Evolutionary conservation across 768 basidiomycete genomes (phyloP), one percentile per base, ranked within the genome.

Genomic region (Pleurotus djamor): DNA sequence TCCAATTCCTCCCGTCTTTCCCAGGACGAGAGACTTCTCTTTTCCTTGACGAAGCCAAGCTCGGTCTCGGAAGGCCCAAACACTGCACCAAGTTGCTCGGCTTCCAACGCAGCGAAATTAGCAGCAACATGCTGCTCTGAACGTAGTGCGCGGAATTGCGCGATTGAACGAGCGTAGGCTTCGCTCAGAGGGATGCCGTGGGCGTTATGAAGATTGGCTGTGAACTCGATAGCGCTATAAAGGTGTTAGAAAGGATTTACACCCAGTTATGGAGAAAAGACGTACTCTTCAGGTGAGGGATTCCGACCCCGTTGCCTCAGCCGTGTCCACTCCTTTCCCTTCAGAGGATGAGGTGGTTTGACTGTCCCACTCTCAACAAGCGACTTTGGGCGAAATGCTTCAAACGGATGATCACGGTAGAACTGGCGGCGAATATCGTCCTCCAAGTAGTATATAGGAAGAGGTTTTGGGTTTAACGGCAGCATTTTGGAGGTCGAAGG

Each of bases 371-470:
- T 80, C 74, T 99, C 97, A 0, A 92, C 84, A 54, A 99, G 70
- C 9, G 83, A 86, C 7, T 79, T 78, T 1, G 94, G 86, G 45
- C 96, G 81, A 73, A 96, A 91, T 1, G 94, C 89, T 75, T 99
- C 96, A 68, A 97, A 97, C 5, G 97, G 95, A 70, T 97, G 96
- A 76, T 99, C 97, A 44, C 80, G 79, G 78, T 96, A 98, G 80
- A 99, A 98, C 70, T 92, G 92, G 57, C 85, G 80, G 37, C 97
- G 86, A 59, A 98, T 77, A 61, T 83, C 79, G 71, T 99, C 97
- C 69, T 96, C 94, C 43, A 90, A 60, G 69, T 95, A 97, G 57
- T 79, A 77, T 52, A 98, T 81, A 9, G 83, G 81, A 49, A 82
- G 61, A 0, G 90, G 88, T 32, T 74, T 74, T 33, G 76, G 72